These are phyloP conservation scores for Sapria himalayana DNA, from an alignment of 345 rosid genomes.

Conservation along the genomic window DNA sequence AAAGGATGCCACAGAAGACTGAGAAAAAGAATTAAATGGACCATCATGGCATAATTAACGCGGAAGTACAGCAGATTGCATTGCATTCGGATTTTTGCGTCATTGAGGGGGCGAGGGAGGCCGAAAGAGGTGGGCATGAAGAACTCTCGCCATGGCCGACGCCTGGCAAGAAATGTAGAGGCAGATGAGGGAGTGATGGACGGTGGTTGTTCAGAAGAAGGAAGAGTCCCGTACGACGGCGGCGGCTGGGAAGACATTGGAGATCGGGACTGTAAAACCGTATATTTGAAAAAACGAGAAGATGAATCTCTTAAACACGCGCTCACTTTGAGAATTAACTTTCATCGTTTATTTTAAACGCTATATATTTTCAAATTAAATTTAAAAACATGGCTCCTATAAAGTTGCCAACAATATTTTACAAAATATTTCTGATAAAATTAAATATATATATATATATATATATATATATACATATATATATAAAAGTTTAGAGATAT, in stretches of 20 bases:
- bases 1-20: conserved; percentile 61
- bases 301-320: no score
- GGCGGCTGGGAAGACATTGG: conserved; percentile 11
- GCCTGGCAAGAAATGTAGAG: conserved; percentile 17
- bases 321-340: no score
- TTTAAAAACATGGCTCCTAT: no score
- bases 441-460: no score
- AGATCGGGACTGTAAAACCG: no score
- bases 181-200: conserved; percentile 8
- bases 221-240: conserved; percentile 7
- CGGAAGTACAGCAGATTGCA: conserved; percentile 39
- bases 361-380: no score
- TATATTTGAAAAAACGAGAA: no score
- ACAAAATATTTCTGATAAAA: no score
- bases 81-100: conserved; percentile 21
- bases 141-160: conserved; percentile 48
- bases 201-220: background rate
- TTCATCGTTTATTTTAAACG: no score
- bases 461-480: no score
- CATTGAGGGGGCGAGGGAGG: conserved; percentile 25
- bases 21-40: conserved; percentile 28
- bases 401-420: no score
- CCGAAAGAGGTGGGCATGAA: conserved; percentile 14
- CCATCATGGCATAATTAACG: conserved; percentile 35
- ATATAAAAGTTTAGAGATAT: no score